A percentile compares a stretch with the other conserved stretches of the same genome.
Evolutionary conservation across 225 moss, liverwort and hornwort species (phyloP).

Genomic region (Antitrichia curtipendula): DNA sequence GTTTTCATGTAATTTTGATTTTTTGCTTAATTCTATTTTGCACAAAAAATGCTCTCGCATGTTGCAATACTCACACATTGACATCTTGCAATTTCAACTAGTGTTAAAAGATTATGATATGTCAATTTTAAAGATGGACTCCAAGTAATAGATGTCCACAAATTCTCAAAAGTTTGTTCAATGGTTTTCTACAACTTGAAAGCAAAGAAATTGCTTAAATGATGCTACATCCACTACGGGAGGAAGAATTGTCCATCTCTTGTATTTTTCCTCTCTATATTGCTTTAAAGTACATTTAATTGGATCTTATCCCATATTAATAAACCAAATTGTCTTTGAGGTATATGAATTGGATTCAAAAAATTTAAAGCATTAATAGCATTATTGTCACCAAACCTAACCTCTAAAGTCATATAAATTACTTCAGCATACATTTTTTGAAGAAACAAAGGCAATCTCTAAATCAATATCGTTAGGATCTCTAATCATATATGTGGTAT

Average conservation of each 20-base stretch:
- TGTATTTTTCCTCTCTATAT: rapidly evolving
- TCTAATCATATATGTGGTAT: no score
- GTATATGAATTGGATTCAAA: not conserved
- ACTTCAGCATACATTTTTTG: not conserved
- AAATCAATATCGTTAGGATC: no score
- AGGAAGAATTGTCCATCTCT: not conserved
- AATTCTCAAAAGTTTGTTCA: not conserved
- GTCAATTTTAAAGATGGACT: not conserved
- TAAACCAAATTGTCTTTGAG: not conserved
- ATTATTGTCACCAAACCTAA: not conserved
- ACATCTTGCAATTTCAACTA: not conserved
- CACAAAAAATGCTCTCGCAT: not conserved
- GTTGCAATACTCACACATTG: rapidly evolving
- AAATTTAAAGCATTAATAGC: not conserved
- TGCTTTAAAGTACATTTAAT: not conserved
- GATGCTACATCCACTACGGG: rapidly evolving
- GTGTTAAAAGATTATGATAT: not conserved
- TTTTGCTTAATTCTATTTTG: not conserved
- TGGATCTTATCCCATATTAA: rapidly evolving
- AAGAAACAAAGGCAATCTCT: not conserved
- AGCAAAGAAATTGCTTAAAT: not conserved
- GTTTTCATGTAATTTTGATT: no score
- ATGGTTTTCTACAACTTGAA: not conserved
- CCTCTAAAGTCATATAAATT: not conserved
- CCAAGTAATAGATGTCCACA: not conserved